Percentiles rank a stretch among this genome's conserved stretches.
These are phyloP conservation scores for Candida pseudocylindracea DNA, from an alignment of 1,139 yeast species.

Conservation along the genomic window DNA sequence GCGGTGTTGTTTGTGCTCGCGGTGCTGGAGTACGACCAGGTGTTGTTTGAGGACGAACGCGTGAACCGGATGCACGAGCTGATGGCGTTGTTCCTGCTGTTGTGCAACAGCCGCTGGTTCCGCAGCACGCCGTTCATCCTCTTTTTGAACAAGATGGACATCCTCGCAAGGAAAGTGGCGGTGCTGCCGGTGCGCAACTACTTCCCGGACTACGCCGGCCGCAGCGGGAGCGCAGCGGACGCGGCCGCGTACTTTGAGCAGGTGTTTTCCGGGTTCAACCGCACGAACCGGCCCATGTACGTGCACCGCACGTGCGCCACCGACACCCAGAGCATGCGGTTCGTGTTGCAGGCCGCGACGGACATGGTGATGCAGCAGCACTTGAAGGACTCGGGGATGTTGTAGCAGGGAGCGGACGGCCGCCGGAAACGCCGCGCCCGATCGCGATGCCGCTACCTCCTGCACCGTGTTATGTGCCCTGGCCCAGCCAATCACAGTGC, in stretches of 20 bases:
- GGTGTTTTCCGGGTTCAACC: conserved; percentile 36
- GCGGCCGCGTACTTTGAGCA: conserved; percentile 48
- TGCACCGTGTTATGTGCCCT: too few species aligned
- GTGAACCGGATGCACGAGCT: conserved; percentile 90
- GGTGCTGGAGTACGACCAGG: conserved; percentile 81
- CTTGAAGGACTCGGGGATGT: conserved; percentile 61
- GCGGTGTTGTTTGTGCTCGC: conserved; percentile 85
- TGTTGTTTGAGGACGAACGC: conserved; percentile 69
- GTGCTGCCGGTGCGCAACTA: conserved; percentile 40
- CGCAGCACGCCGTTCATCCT: conserved; percentile 68
- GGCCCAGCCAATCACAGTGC: too few species aligned
- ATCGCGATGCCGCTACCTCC: too few species aligned
- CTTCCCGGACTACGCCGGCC: conserved; percentile 55
- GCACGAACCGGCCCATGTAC: conserved; percentile 55
- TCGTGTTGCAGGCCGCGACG: conserved; percentile 80
- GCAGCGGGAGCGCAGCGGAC: conserved; percentile 36
- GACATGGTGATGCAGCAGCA: conserved; percentile 77
- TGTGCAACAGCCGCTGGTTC: conserved; percentile 79
- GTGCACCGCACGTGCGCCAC: conserved; percentile 94
- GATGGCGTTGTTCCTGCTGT: conserved; percentile 58
- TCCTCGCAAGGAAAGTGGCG: conserved; percentile 48
- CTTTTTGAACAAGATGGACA: conserved; percentile 73
- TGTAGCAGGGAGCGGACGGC: conserved; percentile 9
- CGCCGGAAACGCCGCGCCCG: too few species aligned
- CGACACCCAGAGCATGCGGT: conserved; percentile 69